Evolutionary conservation across 2,329 filamentous ascomycete species (phyloP).

Genomic region (Beauveria medogensis): DNA sequence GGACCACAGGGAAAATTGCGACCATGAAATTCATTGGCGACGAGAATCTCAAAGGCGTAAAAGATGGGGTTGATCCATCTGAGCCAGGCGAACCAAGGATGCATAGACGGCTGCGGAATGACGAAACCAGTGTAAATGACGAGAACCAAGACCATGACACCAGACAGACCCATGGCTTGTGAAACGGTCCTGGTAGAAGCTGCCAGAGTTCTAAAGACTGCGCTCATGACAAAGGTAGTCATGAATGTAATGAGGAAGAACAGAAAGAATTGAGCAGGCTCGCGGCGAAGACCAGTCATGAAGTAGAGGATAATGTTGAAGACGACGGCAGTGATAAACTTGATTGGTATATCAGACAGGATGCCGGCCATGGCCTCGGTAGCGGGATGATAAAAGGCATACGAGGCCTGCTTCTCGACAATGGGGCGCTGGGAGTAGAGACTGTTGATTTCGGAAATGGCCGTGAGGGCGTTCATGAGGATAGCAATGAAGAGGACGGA

Average conservation of each 20-base stretch:
- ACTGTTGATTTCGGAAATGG: slow-evolving; percentile 46
- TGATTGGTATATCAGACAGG: slow-evolving; percentile 48
- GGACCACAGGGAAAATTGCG: slow-evolving; percentile 47
- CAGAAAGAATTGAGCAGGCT: slow-evolving; percentile 64
- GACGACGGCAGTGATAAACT: slow-evolving; percentile 38
- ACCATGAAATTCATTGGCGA: slow-evolving; percentile 64
- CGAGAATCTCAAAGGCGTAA: slow-evolving; percentile 65
- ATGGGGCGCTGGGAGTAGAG: slow-evolving; percentile 38
- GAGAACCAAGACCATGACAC: slow-evolving; percentile 49
- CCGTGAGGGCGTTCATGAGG: slow-evolving; percentile 49
- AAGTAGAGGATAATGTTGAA: slow-evolving; percentile 56
- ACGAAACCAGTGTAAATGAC: slow-evolving; percentile 54
- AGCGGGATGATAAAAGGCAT: slow-evolving; percentile 43
- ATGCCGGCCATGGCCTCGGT: slow-evolving; percentile 48
- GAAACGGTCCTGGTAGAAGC: slow-evolving; percentile 59
- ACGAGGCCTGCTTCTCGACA: slow-evolving; percentile 40
- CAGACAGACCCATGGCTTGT: slow-evolving; percentile 45
- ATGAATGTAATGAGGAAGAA: slow-evolving; percentile 65
- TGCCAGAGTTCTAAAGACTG: slow-evolving; percentile 67
- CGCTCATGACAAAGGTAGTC: slow-evolving; percentile 64
- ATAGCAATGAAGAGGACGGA: slow-evolving; percentile 53
- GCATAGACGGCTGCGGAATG: slow-evolving; percentile 48
- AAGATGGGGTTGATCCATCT: slow-evolving; percentile 65
- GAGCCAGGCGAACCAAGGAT: slow-evolving; percentile 69
- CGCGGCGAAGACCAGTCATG: slow-evolving; percentile 43